Conservation (phyloP, 306 rosid species). For the Cucumis cinereus region DNA sequence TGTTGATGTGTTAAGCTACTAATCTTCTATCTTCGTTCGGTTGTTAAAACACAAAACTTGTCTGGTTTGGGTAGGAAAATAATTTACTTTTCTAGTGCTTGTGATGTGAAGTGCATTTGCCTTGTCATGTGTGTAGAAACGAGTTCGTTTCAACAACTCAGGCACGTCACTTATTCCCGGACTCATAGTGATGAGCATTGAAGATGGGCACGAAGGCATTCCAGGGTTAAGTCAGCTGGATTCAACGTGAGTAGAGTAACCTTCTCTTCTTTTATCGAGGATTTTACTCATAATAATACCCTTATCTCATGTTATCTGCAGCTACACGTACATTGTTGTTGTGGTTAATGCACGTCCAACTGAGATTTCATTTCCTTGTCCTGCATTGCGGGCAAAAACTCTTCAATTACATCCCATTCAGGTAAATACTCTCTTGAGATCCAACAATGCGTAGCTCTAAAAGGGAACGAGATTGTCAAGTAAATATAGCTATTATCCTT, state of each 20-base stretch:
- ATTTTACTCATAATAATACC: background rate
- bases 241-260: conserved; percentile 50
- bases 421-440: conserved; percentile 27
- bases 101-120: background rate
- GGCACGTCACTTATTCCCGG: conserved; percentile 56
- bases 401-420: conserved; percentile 77
- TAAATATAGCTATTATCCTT: background rate
- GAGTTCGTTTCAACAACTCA: conserved; percentile 65
- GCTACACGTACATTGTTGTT: conserved; percentile 62
- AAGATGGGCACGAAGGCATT: conserved; percentile 65
- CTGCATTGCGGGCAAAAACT: conserved; percentile 32
- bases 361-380: conserved; percentile 48
- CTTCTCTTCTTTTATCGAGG: conserved; percentile 5
- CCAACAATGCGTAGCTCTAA: background rate
- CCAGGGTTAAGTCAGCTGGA: conserved; percentile 80
- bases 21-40: background rate
- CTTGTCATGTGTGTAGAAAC: conserved; percentile 24
- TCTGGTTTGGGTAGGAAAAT: background rate
- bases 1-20: background rate
- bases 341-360: conserved; percentile 67
- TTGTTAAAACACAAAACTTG: background rate
- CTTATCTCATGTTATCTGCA: conserved; percentile 24
- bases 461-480: background rate
- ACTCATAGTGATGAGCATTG: conserved; percentile 81
- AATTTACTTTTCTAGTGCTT: background rate